Base-by-base conservation (phyloP, 331 rosid species). In the Arachis monticola region DNA sequence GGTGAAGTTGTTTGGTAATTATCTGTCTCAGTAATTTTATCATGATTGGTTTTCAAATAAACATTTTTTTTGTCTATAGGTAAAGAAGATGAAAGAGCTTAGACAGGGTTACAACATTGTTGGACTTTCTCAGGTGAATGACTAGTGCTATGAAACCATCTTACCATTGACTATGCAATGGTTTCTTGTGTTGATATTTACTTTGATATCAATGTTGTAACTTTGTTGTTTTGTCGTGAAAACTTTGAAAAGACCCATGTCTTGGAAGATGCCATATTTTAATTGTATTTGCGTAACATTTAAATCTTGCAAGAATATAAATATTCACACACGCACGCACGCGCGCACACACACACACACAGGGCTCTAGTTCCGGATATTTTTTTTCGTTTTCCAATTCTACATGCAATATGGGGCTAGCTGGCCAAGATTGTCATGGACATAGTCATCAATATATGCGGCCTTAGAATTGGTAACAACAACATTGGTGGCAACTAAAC, bases 111-210 rank as follows among this genome's bases (percentile, higher is more conserved):
- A 84, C 90, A 92, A 87, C 87, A 58, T 92, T 13, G 92, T 92
- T 74, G 98, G 96, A 82, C 96, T 92, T 75, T 92, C 98, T 74
- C 96, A 92, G 95, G 98, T 87, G 80, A 86, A 50, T 83, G 68
- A 62, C 32, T 42, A 9, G 47, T n/a, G 67, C 41, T 41, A 42
- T 31, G 51, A 76, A 67, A 9, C 5, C 68, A 57, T 44, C 46
- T 53, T 57, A 14, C 41, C 22, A 35, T 31, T 56, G 12, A 44
- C 51, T 41, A 61, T 47, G 61, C 69, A 50, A 17, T 50, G 10
- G 7, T 44, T n/a, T 67, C 48, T 70, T 56, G n/a, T 41, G 27
- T 65, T 51, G 44, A 42, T 40, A 1, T 35, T 3, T 30, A 48
- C 72, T 47, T 55, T 13, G 67, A 42, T 7, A 60, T 61, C 9